Conservation (phyloP, 2,329 filamentous ascomycete genomes). For the Claviceps quebecensis region DNA sequence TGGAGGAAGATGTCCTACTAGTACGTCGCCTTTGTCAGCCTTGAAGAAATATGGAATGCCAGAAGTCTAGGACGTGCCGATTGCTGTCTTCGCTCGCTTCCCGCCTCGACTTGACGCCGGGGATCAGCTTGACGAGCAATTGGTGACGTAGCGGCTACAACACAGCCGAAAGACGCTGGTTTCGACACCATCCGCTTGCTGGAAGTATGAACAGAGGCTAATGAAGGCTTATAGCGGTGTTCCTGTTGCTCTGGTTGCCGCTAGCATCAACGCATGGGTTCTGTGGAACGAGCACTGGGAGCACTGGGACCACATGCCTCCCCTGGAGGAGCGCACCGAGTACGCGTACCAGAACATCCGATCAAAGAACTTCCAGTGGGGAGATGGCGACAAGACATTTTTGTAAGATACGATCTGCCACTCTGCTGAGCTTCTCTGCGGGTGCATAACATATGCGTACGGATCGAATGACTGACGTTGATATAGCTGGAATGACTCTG, state of each 20-base stretch:
- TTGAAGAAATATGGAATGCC: background rate
- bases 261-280: constrained; percentile 69
- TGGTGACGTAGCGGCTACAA: background rate
- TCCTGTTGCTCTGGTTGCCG: constrained; percentile 57
- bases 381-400: constrained; percentile 71
- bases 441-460: background rate
- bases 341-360: constrained; percentile 98
- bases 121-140: background rate
- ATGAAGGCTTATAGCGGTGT: constrained; percentile 43
- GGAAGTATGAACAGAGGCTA: background rate
- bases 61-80: background rate
- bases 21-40: constrained; percentile 41
- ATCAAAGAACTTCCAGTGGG: constrained; percentile 89
- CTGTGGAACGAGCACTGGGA: constrained; percentile 97
- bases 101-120: background rate
- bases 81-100: background rate
- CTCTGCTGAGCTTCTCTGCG: background rate
- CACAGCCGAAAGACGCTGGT: background rate
- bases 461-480: background rate
- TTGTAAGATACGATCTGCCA: constrained; percentile 26
- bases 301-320: constrained; percentile 74
- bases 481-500: constrained; percentile 73
- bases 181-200: background rate
- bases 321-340: constrained; percentile 80
- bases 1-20: constrained; percentile 95